Conservation (phyloP, 2,329 filamentous ascomycete species). For the Ophiostoma populinum region DNA sequence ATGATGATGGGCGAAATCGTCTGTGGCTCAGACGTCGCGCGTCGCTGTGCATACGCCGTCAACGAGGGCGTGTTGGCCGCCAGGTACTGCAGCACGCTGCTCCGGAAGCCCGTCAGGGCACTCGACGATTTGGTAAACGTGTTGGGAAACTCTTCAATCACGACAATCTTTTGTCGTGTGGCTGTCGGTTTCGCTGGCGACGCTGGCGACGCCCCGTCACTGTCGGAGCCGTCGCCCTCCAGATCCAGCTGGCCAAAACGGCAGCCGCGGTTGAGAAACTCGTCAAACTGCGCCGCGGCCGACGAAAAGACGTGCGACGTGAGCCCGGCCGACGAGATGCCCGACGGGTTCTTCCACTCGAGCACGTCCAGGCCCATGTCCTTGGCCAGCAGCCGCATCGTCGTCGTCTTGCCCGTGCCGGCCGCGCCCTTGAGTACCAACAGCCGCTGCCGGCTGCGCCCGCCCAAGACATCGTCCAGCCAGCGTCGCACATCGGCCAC, state of each 20-base stretch:
- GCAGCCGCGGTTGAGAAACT: conserved; percentile 70
- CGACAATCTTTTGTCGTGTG: conserved; percentile 36
- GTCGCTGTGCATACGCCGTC: conserved; percentile 23
- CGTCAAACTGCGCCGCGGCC: conserved; percentile 68
- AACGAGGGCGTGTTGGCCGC: conserved; percentile 45
- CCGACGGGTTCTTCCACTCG: conserved; percentile 79
- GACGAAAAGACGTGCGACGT: conserved; percentile 48
- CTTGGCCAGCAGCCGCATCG: conserved; percentile 58
- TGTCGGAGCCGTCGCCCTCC: conserved; percentile 13
- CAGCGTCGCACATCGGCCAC: conserved; percentile 71
- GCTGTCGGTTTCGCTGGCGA: neutral
- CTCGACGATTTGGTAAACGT: conserved; percentile 50
- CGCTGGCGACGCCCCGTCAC: conserved; percentile 12
- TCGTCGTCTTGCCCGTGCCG: conserved; percentile 85
- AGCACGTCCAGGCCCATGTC: conserved; percentile 62
- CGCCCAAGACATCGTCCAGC: conserved; percentile 57
- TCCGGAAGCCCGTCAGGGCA: conserved; percentile 53
- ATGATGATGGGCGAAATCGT: conserved; percentile 61
- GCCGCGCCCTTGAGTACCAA: conserved; percentile 80
- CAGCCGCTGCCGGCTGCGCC: conserved; percentile 49
- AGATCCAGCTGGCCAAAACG: conserved; percentile 45
- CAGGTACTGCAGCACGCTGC: conserved; percentile 58
- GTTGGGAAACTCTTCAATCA: conserved; percentile 71
- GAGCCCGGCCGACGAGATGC: conserved; percentile 20
- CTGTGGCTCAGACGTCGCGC: conserved; percentile 18